Evolutionary conservation across 768 basidiomycete species (phyloP), one percentile per base, ranked within the genome.

Genomic region (Auricularia sp.): DNA sequence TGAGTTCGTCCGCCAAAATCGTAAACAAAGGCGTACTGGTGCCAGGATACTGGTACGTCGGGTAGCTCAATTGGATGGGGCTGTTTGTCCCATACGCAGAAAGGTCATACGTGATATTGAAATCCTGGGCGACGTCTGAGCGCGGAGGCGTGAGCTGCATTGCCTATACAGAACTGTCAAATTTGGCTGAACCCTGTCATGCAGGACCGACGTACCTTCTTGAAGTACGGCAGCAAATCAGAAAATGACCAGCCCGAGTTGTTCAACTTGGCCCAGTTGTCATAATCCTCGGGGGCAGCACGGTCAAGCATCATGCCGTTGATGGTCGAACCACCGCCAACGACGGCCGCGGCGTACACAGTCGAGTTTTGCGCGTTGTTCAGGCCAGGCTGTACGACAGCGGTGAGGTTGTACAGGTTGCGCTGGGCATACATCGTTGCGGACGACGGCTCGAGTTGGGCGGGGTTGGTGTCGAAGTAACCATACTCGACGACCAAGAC

Each of bases 201-300:
- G 18, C 18, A 29, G 1, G 53, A 1, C 29, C 2, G n/a, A n/a
- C 53, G 18, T 11, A 68, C 69, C 56, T 71, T 73, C 35, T 62
- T 62, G 61, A 75, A 76, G 62, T 67, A 72, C 0, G 68, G 70
- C 53, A 72, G 51, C 3, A 77, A 64, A 18, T 74, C 67, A 0
- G 68, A 42, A 61, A 68, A 76, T 4, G 69, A 65, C 76, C 76
- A 77, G 10, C 70, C 70, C 21, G 67, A 67, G 14, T 69, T 60
- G 2, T 75, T 74, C 4, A 64, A 47, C 16, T 36, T 56, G 7
- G 62, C 60, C 75, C 74, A 77, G 14, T 66, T 60, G 33, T 76
- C 56, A 3, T 59, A 59, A 3, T 59, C 56, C 8, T 29, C 16
- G 4, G 56, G 56, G 11, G 56, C 56, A 7, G 56, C 56, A 6